A percentile compares a stretch with the other conserved stretches of the same genome.
Conservation (phyloP, 2,329 filamentous ascomycete species). For the Pyrenochaeta sp. region DNA sequence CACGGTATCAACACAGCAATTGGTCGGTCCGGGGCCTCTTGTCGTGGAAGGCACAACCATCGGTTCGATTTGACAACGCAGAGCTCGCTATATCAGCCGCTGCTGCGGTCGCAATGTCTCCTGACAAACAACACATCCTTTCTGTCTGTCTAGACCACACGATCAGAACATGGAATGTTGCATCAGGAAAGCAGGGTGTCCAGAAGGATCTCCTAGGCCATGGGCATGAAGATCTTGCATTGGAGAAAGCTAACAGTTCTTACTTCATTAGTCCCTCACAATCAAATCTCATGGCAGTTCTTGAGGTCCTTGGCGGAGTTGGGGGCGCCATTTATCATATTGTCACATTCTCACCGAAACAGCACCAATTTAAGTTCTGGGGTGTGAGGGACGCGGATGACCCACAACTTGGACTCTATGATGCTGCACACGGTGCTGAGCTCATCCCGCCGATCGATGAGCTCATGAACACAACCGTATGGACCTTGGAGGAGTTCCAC, state of each 20-base stretch:
- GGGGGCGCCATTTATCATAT: constrained; percentile 66
- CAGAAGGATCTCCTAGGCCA: constrained; percentile 81
- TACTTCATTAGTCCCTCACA: constrained; percentile 83
- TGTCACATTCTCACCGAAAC: constrained; percentile 87
- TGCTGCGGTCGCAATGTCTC: constrained; percentile 63
- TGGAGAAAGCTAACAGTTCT: constrained; percentile 71
- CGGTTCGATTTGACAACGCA: constrained; percentile 71
- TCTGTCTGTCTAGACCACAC: constrained; percentile 90
- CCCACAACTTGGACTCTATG: constrained; percentile 69
- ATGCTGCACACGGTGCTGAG: constrained; percentile 71
- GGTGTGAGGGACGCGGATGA: constrained; percentile 70
- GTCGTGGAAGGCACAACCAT: constrained; percentile 71
- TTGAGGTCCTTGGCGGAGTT: constrained; percentile 63
- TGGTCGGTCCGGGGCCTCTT: constrained; percentile 71
- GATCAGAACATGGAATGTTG: constrained; percentile 87
- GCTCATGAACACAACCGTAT: constrained; percentile 60
- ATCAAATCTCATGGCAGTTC: constrained; percentile 76
- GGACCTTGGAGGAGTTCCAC: constrained; percentile 60
- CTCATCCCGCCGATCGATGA: constrained; percentile 70
- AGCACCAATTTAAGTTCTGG: constrained; percentile 96
- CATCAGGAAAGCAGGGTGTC: constrained; percentile 78
- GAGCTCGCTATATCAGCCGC: constrained; percentile 69
- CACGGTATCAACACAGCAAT: constrained; percentile 75
- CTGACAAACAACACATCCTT: constrained; percentile 66
- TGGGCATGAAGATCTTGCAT: constrained; percentile 63